Percentiles rank a stretch among this genome's conserved stretches.
Conservation (phyloP, 2,329 filamentous ascomycete genomes). For the Emergomyces africanus region DNA sequence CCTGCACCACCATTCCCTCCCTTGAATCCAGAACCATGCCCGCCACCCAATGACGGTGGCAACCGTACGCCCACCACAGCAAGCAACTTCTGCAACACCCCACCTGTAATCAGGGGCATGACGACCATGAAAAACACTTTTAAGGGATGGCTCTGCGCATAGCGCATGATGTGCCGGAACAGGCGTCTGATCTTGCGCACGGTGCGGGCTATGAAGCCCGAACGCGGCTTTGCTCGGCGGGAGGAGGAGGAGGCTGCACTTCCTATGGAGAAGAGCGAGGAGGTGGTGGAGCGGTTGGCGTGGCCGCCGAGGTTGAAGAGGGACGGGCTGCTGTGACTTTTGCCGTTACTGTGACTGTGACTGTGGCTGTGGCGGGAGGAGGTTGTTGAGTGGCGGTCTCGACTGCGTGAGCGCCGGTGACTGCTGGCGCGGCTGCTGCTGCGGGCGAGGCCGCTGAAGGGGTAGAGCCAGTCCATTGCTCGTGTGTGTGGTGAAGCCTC, state of each 20-base stretch:
- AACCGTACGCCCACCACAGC: conserved; percentile 67
- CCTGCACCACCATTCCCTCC: conserved; percentile 15
- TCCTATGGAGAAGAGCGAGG: conserved; percentile 31
- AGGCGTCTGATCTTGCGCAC: conserved; percentile 66
- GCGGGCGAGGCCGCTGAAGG: conserved; percentile 12
- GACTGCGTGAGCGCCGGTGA: conserved; percentile 23
- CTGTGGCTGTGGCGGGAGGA: conserved; percentile 19
- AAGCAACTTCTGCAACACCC: conserved; percentile 65
- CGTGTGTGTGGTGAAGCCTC: conserved; percentile 12
- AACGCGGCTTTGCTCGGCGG: conserved; percentile 64
- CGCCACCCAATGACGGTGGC: conserved; percentile 44
- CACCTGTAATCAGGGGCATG: conserved; percentile 75
- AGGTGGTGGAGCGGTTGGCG: conserved; percentile 22
- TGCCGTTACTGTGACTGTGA: conserved; percentile 9
- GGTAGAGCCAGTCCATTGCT: conserved; percentile 36
- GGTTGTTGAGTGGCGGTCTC: conserved; percentile 19
- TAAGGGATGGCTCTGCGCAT: conserved; percentile 69
- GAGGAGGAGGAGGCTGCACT: conserved; percentile 49
- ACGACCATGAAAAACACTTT: conserved; percentile 81
- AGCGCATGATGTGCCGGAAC: conserved; percentile 66
- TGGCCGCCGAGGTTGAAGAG: conserved; percentile 32
- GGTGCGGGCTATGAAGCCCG: conserved; percentile 61
- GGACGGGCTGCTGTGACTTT: conserved; percentile 29
- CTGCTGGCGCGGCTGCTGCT: conserved; percentile 15
- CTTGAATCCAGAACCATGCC: conserved; percentile 22